These are phyloP conservation scores for Apiotrichum mycotoxinovorans DNA, from an alignment of 1,284 basidiomycete genomes.

Conservation along the genomic window DNA sequence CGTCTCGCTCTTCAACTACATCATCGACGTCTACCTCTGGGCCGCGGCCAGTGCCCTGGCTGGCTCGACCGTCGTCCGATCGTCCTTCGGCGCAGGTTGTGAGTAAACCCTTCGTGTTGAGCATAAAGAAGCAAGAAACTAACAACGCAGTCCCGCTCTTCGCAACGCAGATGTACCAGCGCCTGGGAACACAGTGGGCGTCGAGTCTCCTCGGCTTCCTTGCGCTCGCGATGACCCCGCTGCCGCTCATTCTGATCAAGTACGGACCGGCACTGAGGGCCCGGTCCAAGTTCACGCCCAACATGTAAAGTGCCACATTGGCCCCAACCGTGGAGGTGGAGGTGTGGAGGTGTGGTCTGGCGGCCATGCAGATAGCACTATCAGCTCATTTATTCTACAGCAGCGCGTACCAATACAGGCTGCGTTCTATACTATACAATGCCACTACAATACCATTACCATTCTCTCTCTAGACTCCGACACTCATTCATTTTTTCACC, in stretches of 20 bases:
- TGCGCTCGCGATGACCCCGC: constrained; percentile 45
- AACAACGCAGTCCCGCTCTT: constrained; percentile 48
- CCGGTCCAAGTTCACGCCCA: constrained; percentile 45
- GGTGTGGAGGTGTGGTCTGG: no score
- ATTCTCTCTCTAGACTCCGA: no score
- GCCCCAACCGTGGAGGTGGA: no score
- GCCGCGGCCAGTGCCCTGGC: constrained; percentile 55
- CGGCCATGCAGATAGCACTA: no score
- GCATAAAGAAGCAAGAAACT: background rate
- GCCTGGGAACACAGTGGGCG: constrained; percentile 49
- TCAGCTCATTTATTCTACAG: no score
- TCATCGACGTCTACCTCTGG: constrained; percentile 56
- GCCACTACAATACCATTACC: no score
- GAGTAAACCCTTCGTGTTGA: background rate
- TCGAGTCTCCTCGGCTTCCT: constrained; percentile 46
- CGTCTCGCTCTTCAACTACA: constrained; percentile 52
- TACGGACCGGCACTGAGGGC: constrained; percentile 52
- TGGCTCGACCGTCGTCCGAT: constrained; percentile 54
- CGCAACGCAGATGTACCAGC: constrained; percentile 54
- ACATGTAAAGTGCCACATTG: background rate
- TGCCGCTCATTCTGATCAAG: constrained; percentile 50
- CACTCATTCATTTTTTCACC: no score
- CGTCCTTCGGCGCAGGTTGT: constrained; percentile 52
- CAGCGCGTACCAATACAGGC: no score
- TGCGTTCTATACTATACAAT: no score